Conservation (phyloP, 2,329 filamentous ascomycete species). For the Colletotrichum gloeosporioides region DNA sequence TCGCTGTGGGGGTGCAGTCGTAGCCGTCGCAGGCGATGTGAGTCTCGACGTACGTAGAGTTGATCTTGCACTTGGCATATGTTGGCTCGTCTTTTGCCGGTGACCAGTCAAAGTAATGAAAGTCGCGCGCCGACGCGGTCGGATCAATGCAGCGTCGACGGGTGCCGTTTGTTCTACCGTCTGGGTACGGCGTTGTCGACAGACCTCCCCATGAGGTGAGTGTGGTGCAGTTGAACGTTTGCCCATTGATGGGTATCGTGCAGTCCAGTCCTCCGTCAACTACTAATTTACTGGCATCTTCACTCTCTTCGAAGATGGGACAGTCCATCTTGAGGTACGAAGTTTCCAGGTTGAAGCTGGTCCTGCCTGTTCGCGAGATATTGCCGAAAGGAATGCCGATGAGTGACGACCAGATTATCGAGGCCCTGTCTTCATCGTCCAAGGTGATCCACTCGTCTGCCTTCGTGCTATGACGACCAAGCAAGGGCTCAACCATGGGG, state of each 20-base stretch:
- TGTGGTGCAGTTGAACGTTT: background rate
- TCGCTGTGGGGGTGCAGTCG: background rate
- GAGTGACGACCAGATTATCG: background rate
- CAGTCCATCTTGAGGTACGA: background rate
- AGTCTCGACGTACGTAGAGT: background rate
- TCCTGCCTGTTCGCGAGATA: background rate
- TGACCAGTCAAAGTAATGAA: background rate
- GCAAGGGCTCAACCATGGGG: background rate
- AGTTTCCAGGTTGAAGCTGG: background rate
- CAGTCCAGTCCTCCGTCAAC: background rate
- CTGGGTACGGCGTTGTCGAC: background rate
- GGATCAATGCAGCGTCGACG: background rate
- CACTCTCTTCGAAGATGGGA: background rate
- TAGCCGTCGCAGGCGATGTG: background rate
- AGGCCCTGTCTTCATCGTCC: background rate
- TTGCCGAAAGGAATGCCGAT: background rate
- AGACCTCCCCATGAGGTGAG: background rate
- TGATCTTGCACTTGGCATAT: background rate
- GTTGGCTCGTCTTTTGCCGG: background rate
- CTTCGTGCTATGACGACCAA: background rate
- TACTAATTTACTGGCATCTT: background rate
- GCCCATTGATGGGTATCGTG: background rate
- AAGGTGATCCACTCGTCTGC: background rate
- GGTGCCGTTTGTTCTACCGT: background rate
- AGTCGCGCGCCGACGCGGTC: background rate